phyloP scores from a whole-genome alignment of 2,329 filamentous ascomycete genomes.

The Fusarium duplospermum region DNA sequence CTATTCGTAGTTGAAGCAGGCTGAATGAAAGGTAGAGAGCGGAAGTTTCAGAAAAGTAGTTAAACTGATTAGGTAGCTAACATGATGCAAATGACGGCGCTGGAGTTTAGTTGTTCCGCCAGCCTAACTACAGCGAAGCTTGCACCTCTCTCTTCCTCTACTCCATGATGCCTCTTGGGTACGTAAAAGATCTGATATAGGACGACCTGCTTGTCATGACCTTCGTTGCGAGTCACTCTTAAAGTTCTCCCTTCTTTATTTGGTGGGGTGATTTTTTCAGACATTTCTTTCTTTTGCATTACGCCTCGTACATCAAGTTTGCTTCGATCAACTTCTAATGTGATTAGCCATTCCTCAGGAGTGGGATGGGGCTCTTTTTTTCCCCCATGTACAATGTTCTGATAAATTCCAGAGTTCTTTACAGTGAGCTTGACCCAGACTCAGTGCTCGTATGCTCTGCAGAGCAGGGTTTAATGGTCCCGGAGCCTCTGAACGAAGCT shows the following conservation, averaged over 20 bases:
- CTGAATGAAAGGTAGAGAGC: background rate
- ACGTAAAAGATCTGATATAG: background rate
- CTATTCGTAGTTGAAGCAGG: too few relatives aligned
- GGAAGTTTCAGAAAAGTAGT: background rate
- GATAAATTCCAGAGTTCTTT: background rate
- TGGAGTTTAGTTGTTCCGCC: background rate
- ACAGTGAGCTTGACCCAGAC: background rate
- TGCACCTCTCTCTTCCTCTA: background rate
- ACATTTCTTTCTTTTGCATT: background rate
- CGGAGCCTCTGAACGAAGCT: background rate
- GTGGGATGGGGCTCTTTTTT: background rate
- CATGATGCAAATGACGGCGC: background rate
- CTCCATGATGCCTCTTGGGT: background rate
- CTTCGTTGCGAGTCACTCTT: background rate
- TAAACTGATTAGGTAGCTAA: too few relatives aligned
- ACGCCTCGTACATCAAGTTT: too few relatives aligned
- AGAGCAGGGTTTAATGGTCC: background rate
- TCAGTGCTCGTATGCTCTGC: background rate
- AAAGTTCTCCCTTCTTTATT: background rate
- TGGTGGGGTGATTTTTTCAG: background rate
- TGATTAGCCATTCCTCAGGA: background rate
- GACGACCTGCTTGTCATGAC: background rate
- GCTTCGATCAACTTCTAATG: background rate
- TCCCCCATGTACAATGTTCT: background rate
- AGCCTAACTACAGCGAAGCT: background rate